Conservation (phyloP, 2,329 filamentous ascomycete species). For the Botryotinia convoluta region DNA sequence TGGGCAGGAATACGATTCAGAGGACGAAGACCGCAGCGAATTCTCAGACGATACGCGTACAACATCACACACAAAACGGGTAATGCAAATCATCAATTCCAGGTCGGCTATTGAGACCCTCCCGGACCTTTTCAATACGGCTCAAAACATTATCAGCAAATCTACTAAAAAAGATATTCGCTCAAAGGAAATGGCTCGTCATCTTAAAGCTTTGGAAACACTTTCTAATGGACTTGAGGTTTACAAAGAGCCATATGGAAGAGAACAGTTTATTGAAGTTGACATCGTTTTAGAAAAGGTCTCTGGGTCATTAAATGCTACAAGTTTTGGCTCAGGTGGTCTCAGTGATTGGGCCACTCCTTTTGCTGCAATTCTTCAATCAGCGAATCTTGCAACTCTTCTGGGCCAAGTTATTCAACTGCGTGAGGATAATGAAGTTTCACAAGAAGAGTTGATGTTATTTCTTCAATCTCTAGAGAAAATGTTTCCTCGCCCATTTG, state of each 20-base stretch:
- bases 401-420: background rate
- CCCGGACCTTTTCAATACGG: constrained; percentile 40
- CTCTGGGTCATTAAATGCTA: constrained; percentile 30
- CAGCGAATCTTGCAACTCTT: constrained; percentile 45
- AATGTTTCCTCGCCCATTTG: constrained; percentile 39
- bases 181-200: constrained; percentile 29
- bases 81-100: constrained; percentile 38
- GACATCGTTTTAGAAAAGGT: constrained; percentile 37
- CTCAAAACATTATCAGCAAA: constrained; percentile 40
- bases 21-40: background rate
- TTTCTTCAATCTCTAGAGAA: constrained; percentile 38
- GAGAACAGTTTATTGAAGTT: constrained; percentile 40
- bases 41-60: constrained; percentile 33
- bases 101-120: constrained; percentile 41
- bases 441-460: background rate
- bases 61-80: constrained; percentile 27
- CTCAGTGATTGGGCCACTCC: background rate
- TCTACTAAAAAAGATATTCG: constrained; percentile 36
- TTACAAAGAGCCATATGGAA: constrained; percentile 24
- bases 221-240: constrained; percentile 23
- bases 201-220: constrained; percentile 35
- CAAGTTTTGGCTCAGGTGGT: constrained; percentile 33
- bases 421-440: background rate
- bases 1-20: background rate
- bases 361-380: constrained; percentile 39